phyloP scores from a whole-genome alignment of 2,329 filamentous ascomycete species.

The Exophiala calicioides region DNA sequence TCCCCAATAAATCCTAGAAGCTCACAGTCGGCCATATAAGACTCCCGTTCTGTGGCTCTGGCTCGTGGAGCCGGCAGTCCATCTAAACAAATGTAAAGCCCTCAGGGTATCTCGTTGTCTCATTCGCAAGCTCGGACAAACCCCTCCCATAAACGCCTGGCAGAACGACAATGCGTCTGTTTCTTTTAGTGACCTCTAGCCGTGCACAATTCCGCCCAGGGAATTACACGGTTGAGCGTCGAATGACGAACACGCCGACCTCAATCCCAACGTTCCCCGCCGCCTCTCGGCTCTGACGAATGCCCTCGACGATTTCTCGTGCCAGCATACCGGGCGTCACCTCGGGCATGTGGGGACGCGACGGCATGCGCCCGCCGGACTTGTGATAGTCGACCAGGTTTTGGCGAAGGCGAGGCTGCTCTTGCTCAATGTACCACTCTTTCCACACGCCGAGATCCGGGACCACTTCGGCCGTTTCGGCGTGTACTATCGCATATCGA shows the following conservation, averaged over 20 bases:
- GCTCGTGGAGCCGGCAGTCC: too few relatives aligned
- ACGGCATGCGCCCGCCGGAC: slow-evolving; percentile 36
- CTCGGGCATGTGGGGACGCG: slow-evolving; percentile 43
- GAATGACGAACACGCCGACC: slow-evolving; percentile 53
- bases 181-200: neutral
- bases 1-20: too few relatives aligned
- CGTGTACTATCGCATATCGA: slow-evolving; percentile 51
- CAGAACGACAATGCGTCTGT: too few relatives aligned
- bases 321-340: slow-evolving; percentile 58
- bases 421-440: slow-evolving; percentile 67
- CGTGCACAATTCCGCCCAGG: neutral
- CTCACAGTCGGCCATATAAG: too few relatives aligned
- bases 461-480: slow-evolving; percentile 52
- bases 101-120: too few relatives aligned
- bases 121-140: too few relatives aligned
- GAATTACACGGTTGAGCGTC: slow-evolving; percentile 33
- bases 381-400: slow-evolving; percentile 32
- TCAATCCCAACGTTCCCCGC: slow-evolving; percentile 44
- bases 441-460: slow-evolving; percentile 59
- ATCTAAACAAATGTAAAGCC: too few relatives aligned
- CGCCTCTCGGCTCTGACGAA: slow-evolving; percentile 51
- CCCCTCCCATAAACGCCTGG: too few relatives aligned
- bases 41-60: too few relatives aligned
- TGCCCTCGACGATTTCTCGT: slow-evolving; percentile 60
- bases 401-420: slow-evolving; percentile 59